A percentile compares a stretch with the other conserved stretches of the same genome.
Evolutionary conservation across 2,329 filamentous ascomycete species (phyloP).

Genomic region (Penicillium sclerotigenum): DNA sequence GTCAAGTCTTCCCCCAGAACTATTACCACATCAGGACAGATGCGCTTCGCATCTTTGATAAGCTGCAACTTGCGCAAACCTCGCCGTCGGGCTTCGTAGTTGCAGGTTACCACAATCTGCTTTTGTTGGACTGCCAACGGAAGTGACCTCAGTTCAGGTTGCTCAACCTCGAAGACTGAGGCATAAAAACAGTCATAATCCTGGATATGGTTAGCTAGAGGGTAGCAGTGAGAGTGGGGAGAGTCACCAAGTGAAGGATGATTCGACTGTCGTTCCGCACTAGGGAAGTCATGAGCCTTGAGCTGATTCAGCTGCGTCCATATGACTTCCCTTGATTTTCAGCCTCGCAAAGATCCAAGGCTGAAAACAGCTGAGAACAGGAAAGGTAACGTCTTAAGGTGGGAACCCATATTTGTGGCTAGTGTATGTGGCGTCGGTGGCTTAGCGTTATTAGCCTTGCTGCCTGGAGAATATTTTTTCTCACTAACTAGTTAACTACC

Average conservation of each 20-base stretch:
- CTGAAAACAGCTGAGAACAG: not conserved
- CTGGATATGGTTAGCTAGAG: conserved; percentile 21
- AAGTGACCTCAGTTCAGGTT: conserved; percentile 66
- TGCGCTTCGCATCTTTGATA: conserved; percentile 72
- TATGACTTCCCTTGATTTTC: not conserved
- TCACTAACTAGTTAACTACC: too few species aligned
- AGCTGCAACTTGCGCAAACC: conserved; percentile 73
- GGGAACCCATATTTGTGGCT: not conserved
- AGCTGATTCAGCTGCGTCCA: conserved; percentile 6
- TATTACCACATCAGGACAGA: conserved; percentile 81
- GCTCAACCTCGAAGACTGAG: conserved; percentile 79
- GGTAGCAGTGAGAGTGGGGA: not conserved
- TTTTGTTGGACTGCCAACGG: conserved; percentile 89
- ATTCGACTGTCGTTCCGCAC: conserved; percentile 60
- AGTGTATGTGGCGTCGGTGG: not conserved
- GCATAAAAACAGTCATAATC: conserved; percentile 80
- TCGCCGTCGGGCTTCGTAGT: conserved; percentile 78
- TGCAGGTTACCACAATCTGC: conserved; percentile 88
- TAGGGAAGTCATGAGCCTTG: conserved; percentile 22
- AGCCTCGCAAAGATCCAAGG: not conserved
- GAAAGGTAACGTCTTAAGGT: not conserved
- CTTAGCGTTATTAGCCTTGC: not conserved
- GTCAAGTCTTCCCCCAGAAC: conserved; percentile 83
- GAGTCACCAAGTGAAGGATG: conserved; percentile 75
- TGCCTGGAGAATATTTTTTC: not conserved